Conservation (phyloP, 257 asterid species). For the Thymus mandschuricus region DNA sequence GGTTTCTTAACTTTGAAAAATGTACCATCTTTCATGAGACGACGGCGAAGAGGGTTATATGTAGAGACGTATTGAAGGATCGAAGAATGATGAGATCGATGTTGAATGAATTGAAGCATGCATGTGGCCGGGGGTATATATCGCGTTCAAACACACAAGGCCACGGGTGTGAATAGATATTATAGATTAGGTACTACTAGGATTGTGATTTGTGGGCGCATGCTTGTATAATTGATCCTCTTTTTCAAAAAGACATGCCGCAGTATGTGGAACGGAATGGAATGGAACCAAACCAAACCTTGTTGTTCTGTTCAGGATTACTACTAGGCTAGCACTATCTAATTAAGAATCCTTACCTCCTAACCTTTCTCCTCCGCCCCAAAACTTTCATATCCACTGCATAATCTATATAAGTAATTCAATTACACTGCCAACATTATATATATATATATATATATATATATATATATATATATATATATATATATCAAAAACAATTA, state of each 20-base stretch:
- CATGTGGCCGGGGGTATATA: conserved; percentile 13
- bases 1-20: too few relatives aligned
- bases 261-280: not conserved
- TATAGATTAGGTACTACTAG: not conserved
- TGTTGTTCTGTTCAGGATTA: not conserved
- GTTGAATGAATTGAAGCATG: conserved; percentile 38
- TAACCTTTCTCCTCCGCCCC: not conserved
- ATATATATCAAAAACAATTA: too few relatives aligned
- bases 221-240: too few relatives aligned
- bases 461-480: too few relatives aligned
- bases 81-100: conserved; percentile 27
- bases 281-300: conserved; percentile 22
- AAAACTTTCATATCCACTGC: too few relatives aligned
- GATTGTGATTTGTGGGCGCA: conserved; percentile 32
- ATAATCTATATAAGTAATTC: too few relatives aligned
- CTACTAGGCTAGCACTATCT: not conserved
- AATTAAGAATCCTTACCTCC: conserved; percentile 25
- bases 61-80: not conserved
- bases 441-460: too few relatives aligned
- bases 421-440: too few relatives aligned
- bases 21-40: too few relatives aligned
- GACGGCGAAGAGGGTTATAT: too few relatives aligned
- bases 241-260: conserved; percentile 1
- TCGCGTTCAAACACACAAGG: conserved; percentile 6
- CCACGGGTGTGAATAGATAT: conserved; percentile 8